phyloP scores from a whole-genome alignment of 148 eudicot species.

The Gaultheria prostrata region DNA sequence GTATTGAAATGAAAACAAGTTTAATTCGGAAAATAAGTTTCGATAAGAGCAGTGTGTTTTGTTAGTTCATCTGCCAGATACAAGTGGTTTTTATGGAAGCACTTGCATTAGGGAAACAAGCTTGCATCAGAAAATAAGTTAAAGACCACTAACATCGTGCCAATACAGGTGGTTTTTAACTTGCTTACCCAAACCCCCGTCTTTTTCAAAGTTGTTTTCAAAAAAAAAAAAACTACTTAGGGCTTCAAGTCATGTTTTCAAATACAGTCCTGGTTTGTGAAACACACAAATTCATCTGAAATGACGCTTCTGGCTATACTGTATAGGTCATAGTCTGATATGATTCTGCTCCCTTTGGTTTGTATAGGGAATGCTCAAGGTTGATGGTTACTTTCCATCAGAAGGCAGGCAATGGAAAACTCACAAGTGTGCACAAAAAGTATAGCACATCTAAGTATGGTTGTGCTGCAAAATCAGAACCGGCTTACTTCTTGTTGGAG shows the following conservation, averaged over 20 bases:
- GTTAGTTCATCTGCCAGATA: no score
- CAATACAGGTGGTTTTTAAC: background rate
- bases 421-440: constrained; percentile 70
- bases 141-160: background rate
- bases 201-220: background rate
- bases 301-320: background rate
- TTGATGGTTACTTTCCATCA: constrained; percentile 75
- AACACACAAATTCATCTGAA: background rate
- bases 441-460: constrained; percentile 74
- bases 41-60: no score
- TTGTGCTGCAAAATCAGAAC: constrained; percentile 51
- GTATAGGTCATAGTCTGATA: background rate
- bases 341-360: background rate
- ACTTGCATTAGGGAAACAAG: background rate
- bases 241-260: background rate
- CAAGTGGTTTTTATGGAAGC: background rate
- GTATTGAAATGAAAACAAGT: no score
- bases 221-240: background rate
- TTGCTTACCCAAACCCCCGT: background rate
- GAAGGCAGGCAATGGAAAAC: constrained; percentile 63
- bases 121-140: background rate
- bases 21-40: no score
- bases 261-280: background rate
- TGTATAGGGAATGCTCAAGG: constrained; percentile 70
- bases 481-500: constrained; percentile 67